Evolutionary conservation across 306 rosid genomes (phyloP).

Genomic region (Dalbergia cultrata): DNA sequence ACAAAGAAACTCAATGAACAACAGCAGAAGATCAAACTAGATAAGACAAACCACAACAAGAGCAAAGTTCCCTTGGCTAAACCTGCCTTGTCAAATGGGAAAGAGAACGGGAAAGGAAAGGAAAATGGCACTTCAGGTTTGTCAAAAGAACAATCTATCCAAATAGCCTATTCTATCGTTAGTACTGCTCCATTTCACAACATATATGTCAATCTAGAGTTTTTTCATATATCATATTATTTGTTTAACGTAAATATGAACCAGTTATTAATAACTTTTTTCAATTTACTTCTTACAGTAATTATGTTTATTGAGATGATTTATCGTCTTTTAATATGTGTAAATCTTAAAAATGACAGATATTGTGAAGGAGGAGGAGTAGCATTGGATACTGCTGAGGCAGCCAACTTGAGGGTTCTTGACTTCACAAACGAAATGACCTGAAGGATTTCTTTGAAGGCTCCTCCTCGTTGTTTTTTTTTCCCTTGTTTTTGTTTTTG

Average conservation of each 20-base stretch:
- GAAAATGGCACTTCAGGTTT: slow-evolving; percentile 47
- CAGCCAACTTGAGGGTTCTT: slow-evolving; percentile 27
- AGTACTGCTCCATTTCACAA: too few relatives aligned
- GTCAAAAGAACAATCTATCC: slow-evolving; percentile 45
- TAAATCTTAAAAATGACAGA: too few relatives aligned
- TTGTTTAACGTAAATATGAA: too few relatives aligned
- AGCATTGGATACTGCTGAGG: slow-evolving; percentile 1
- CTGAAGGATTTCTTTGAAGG: background rate
- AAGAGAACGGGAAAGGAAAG: slow-evolving; percentile 60
- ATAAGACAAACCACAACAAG: slow-evolving; percentile 50
- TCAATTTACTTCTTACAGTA: too few relatives aligned
- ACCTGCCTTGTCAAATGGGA: slow-evolving; percentile 56
- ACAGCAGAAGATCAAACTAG: slow-evolving; percentile 43
- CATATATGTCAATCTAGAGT: too few relatives aligned
- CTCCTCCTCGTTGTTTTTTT: background rate
- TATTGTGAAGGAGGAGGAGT: too few relatives aligned
- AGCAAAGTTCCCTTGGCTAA: slow-evolving; percentile 41
- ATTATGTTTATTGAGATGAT: too few relatives aligned
- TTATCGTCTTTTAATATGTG: too few relatives aligned
- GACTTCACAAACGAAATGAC: slow-evolving; percentile 23
- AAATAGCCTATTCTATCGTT: slow-evolving; percentile 25
- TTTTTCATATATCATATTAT: too few relatives aligned
- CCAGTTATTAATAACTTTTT: too few relatives aligned
- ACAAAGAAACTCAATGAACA: slow-evolving; percentile 60
- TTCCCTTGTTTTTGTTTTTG: background rate